A percentile compares a stretch with the other conserved stretches of the same genome.
These are phyloP conservation scores for Tricholoma furcatifolium DNA, from an alignment of 768 basidiomycete species.

Conservation along the genomic window DNA sequence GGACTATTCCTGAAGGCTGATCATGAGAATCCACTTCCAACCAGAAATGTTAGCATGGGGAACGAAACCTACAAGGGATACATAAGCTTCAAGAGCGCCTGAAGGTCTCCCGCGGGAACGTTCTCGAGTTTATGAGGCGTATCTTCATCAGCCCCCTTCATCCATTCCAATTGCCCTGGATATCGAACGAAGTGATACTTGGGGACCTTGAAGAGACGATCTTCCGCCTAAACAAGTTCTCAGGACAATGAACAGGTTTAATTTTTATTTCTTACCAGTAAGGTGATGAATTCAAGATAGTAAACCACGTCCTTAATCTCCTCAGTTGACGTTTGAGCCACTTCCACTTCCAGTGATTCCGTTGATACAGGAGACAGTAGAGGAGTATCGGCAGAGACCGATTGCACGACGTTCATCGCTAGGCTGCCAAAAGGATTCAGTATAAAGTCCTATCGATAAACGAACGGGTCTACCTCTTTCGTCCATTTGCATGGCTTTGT, in stretches of 20 bases:
- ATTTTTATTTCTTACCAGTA: neutral
- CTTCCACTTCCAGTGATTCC: too few relatives aligned
- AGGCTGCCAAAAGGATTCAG: too few relatives aligned
- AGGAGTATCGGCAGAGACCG: too few relatives aligned
- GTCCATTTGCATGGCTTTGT: too few relatives aligned
- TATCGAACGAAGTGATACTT: slow-evolving; percentile 3
- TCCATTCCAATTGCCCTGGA: neutral
- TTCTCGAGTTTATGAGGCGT: neutral
- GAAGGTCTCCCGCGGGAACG: slow-evolving; percentile 3
- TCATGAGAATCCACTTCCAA: neutral
- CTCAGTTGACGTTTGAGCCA: too few relatives aligned
- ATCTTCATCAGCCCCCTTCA: neutral
- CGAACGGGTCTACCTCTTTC: too few relatives aligned
- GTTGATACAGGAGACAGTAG: too few relatives aligned
- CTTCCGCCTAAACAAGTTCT: neutral
- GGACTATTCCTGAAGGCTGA: too few relatives aligned
- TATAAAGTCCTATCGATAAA: too few relatives aligned
- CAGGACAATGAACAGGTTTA: neutral
- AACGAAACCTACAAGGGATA: slow-evolving; percentile 9
- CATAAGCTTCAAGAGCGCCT: slow-evolving; percentile 6
- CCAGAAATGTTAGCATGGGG: neutral
- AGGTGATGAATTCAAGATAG: slow-evolving; percentile 1
- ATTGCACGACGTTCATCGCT: too few relatives aligned
- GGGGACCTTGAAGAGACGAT: slow-evolving; percentile 5
- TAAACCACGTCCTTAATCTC: neutral